Evolutionary conservation across 1,284 basidiomycete genomes (phyloP), one percentile per base, ranked within the genome.

Genomic region (Ustilago shanxiensis): DNA sequence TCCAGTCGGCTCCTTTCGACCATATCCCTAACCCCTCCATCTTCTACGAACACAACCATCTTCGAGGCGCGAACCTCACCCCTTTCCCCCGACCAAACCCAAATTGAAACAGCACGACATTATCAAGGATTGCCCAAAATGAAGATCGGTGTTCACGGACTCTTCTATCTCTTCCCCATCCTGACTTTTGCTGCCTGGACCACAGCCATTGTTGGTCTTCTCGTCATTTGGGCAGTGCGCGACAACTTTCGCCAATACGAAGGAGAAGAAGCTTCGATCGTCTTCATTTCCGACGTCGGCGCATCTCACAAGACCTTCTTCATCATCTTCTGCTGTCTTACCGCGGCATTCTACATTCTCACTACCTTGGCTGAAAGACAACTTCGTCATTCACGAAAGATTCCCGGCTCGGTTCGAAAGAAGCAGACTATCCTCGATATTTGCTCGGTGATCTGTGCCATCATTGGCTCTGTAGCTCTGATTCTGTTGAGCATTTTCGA

Each of bases 201-300:
- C n/a, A 72, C 77, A 5, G 66, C 77, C 52, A 76, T 83, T 31
- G 66, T 84, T 54, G 81, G 79, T 26, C 76, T 88, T 11, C 70
- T 88, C 29, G 81, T 76, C 8, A 62, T 88, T 0, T 88, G 88
- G 88, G 85, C 84, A 5, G 41, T 44, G 1, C 44, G 56, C 8
- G 81, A 83, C 31, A 85, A 85, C 13, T 88, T 87, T 72, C 81
- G 83, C 8, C 66, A 84, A 54, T 88, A 88, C 71, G 60, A 80
- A 83, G 14, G 2, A 11, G 56, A 85, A 35, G 86, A 88, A 61
- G 86, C 87, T 0, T 79, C 61, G 13, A 80, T 88, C 29, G 87
- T 88, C 10, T 89, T 87, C 70, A 87, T 89, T 70, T 87, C 85
- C n/a, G 87, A 89, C 77, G 87, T 88, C 11, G 88, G 88, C 3